These are phyloP conservation scores for Fusarium setosum DNA, from an alignment of 2,329 filamentous ascomycete genomes.

Conservation along the genomic window DNA sequence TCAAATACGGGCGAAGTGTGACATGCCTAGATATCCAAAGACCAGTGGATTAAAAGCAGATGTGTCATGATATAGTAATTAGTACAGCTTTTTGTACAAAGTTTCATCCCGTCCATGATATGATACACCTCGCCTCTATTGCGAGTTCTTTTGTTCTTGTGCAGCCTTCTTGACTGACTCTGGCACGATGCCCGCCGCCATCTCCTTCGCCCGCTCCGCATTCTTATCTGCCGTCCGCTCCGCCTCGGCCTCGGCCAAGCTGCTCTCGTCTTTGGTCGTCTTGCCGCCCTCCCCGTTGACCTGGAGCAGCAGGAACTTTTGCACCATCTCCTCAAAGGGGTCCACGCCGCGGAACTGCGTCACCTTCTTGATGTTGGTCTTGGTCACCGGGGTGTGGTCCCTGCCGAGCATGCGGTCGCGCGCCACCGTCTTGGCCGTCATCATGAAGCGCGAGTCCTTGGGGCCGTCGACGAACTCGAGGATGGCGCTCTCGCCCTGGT, in stretches of 20 bases:
- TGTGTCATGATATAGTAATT: constrained; percentile 40
- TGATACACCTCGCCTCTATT: constrained; percentile 37
- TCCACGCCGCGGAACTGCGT: constrained; percentile 79
- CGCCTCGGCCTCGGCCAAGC: constrained; percentile 24
- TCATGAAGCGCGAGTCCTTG: constrained; percentile 91
- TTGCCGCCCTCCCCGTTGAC: constrained; percentile 6
- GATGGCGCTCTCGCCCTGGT: constrained; percentile 90
- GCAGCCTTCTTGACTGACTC: constrained; percentile 38
- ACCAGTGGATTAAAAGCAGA: constrained; percentile 21
- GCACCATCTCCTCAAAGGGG: constrained; percentile 75
- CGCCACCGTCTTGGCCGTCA: constrained; percentile 89
- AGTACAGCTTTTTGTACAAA: constrained; percentile 48
- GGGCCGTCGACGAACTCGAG: constrained; percentile 96
- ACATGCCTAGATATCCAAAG: neutral
- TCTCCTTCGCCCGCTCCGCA: constrained; percentile 46
- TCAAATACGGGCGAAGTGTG: neutral
- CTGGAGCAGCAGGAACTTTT: constrained; percentile 49
- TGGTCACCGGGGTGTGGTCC: constrained; percentile 76
- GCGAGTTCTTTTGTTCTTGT: constrained; percentile 34
- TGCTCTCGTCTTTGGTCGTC: constrained; percentile 21
- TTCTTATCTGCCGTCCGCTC: constrained; percentile 41
- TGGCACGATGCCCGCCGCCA: constrained; percentile 46
- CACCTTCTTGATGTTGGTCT: constrained; percentile 84
- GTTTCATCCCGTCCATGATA: constrained; percentile 24
- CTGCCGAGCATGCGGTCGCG: constrained; percentile 67